Percentiles rank a stretch among this genome's conserved stretches.
Conservation (phyloP, 2,329 filamentous ascomycete species). For the Allantophomopsis lycopodina region DNA sequence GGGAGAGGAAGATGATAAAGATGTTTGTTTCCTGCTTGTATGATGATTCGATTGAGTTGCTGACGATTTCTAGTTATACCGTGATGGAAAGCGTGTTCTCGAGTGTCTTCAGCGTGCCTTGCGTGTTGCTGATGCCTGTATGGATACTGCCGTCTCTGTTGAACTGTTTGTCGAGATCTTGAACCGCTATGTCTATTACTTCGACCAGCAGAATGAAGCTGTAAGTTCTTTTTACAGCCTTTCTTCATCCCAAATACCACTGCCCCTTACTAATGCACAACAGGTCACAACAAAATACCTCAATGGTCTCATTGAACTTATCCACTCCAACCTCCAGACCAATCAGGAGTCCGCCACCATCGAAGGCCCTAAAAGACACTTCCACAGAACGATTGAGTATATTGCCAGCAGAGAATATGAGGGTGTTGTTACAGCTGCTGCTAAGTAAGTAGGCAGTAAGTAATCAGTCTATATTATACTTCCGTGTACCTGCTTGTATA, state of each 20-base stretch:
- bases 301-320: slow-evolving; percentile 94
- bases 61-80: slow-evolving; percentile 57
- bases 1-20: slow-evolving; percentile 68
- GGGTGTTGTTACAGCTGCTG: slow-evolving; percentile 51
- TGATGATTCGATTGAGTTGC: neutral
- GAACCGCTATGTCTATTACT: slow-evolving; percentile 98
- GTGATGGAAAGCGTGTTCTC: slow-evolving; percentile 90
- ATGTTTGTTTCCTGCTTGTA: slow-evolving; percentile 36
- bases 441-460: slow-evolving; percentile 8
- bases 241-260: neutral
- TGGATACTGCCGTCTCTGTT: slow-evolving; percentile 95
- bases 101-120: slow-evolving; percentile 93
- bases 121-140: slow-evolving; percentile 93
- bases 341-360: slow-evolving; percentile 71
- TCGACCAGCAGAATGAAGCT: slow-evolving; percentile 97
- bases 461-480: no score
- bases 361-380: slow-evolving; percentile 86
- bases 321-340: slow-evolving; percentile 86
- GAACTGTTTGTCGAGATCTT: slow-evolving; percentile 98
- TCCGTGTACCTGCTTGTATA: no score
- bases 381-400: slow-evolving; percentile 87
- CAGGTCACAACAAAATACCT: slow-evolving; percentile 90
- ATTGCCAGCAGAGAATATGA: slow-evolving; percentile 88
- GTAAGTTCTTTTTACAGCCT: slow-evolving; percentile 28
- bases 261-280: slow-evolving; percentile 8